These are phyloP conservation scores for Hypoxylon cercidicola DNA, from an alignment of 495 filamentous ascomycete species.

Conservation along the genomic window DNA sequence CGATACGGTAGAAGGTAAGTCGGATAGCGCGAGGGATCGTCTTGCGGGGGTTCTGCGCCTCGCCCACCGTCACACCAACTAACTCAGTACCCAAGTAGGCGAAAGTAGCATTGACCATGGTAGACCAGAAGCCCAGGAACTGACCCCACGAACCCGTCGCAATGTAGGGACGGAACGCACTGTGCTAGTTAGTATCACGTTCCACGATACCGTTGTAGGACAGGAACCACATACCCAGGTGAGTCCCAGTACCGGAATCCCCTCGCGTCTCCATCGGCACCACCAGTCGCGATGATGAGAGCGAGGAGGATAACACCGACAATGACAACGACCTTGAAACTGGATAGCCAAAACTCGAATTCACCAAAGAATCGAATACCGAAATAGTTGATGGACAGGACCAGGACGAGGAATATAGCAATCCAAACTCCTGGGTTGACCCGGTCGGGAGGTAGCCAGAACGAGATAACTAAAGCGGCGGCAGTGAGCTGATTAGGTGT, in stretches of 20 bases:
- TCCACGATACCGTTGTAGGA: conserved; percentile 45
- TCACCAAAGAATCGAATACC: conserved; percentile 79
- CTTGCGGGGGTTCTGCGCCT: conserved; percentile 81
- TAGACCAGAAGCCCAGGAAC: conserved; percentile 82
- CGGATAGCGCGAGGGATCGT: conserved; percentile 77
- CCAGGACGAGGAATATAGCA: conserved; percentile 70
- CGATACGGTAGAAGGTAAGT: conserved; percentile 78
- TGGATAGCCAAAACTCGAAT: conserved; percentile 83
- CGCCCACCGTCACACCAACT: conserved; percentile 81
- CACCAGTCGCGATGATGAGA: conserved; percentile 77
- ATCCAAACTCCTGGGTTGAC: conserved; percentile 83
- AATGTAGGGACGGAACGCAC: conserved; percentile 71
- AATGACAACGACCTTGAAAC: conserved; percentile 75
- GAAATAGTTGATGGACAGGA: conserved; percentile 71
- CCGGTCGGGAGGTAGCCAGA: conserved; percentile 68
- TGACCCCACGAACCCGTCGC: conserved; percentile 60
- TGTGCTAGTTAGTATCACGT: conserved; percentile 52
- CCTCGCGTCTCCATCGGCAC: conserved; percentile 75
- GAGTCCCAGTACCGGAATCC: conserved; percentile 85
- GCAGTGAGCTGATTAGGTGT: conserved; percentile 84
- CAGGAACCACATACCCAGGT: conserved; percentile 67
- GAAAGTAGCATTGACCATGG: conserved; percentile 81
- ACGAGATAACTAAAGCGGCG: conserved; percentile 74
- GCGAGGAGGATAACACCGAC: conserved; percentile 72
- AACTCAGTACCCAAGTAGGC: conserved; percentile 88